Conservation (phyloP, 192 early-diverging fungal species). For the Coemansia sp. region DNA sequence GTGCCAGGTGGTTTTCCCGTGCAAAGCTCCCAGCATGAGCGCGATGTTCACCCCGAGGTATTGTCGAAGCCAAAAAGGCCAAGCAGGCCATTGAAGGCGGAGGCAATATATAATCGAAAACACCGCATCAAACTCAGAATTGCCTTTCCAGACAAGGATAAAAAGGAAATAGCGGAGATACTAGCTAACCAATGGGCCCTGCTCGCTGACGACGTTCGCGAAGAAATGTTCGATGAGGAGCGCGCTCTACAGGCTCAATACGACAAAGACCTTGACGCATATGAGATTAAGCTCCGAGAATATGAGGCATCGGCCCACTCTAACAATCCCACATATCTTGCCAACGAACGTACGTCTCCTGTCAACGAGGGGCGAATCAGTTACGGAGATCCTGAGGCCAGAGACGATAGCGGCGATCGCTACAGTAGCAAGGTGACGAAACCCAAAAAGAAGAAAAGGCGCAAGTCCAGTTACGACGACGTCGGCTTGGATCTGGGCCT, state of each 20-base stretch:
- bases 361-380: background rate
- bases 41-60: background rate
- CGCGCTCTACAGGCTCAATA: background rate
- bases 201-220: background rate
- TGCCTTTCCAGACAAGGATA: background rate
- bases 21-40: background rate
- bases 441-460: background rate
- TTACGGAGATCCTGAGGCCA: background rate
- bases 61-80: background rate
- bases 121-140: background rate
- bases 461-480: background rate
- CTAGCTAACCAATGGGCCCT: background rate
- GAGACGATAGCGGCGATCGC: background rate
- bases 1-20: background rate
- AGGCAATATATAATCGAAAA: background rate
- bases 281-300: background rate
- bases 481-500: slow-evolving; percentile 1
- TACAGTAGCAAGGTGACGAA: background rate
- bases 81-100: background rate
- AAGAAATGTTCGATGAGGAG: background rate
- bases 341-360: too few species aligned
- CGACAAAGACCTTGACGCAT: background rate
- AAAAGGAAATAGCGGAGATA: background rate
- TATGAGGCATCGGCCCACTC: background rate
- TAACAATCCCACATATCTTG: background rate